phyloP scores from a whole-genome alignment of 2,329 filamentous ascomycete genomes.

The Aureobasidium sp. region DNA sequence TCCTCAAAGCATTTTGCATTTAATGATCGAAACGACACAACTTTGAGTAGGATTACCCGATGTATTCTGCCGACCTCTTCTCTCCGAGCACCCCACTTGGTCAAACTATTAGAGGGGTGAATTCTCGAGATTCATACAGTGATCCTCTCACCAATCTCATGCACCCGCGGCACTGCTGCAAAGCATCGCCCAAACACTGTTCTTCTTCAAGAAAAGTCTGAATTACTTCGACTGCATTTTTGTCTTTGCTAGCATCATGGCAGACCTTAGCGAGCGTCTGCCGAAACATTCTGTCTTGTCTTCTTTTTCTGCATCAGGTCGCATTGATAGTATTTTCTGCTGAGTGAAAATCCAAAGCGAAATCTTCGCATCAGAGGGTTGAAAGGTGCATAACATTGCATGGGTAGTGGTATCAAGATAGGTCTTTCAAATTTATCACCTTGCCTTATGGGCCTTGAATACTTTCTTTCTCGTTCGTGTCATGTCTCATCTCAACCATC shows the following conservation, averaged over 20 bases:
- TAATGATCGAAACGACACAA: conserved; percentile 10
- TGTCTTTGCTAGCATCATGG: background rate
- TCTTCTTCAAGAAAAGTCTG: background rate
- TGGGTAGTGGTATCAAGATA: background rate
- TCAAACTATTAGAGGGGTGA: background rate
- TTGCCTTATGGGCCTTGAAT: background rate
- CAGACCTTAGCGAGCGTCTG: background rate
- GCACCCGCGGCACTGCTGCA: background rate
- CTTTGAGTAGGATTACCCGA: conserved; percentile 12
- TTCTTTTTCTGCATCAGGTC: background rate
- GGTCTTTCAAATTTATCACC: background rate
- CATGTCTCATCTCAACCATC: background rate
- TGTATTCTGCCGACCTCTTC: too few relatives aligned
- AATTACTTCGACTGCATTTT: background rate
- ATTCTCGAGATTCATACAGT: background rate
- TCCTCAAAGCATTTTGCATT: background rate
- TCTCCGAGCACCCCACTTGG: background rate
- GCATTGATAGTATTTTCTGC: background rate
- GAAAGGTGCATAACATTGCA: background rate
- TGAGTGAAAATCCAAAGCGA: background rate
- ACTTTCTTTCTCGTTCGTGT: background rate
- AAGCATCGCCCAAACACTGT: background rate
- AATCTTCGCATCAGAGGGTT: too few relatives aligned
- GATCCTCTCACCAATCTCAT: background rate
- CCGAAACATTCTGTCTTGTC: background rate